Base-by-base conservation (phyloP, 2,329 filamentous ascomycete species). In the Microascus cirrosus region DNA sequence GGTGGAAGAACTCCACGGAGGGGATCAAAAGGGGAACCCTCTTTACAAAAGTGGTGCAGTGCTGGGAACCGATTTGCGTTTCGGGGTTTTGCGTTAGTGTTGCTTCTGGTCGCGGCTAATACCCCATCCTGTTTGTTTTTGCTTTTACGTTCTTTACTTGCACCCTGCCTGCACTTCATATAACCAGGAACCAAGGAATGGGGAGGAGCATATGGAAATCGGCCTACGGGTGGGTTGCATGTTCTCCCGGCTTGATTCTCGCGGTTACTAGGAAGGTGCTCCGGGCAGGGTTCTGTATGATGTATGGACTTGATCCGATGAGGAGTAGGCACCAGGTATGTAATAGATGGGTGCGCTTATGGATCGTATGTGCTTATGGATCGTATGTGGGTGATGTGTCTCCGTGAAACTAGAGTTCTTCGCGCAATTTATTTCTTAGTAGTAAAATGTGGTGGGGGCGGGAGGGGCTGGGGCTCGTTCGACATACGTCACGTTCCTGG, bases 51-150 rank as follows among this genome's bases (percentile, higher is more conserved):
- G 11, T 11, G 45, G n/a, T 50, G 45, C n/a, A 50, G 45, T 50
- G 45, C 24, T 45, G 18, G 25, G 20, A n/a, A 22, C 22, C 36
- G 32, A 12, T 54, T 55, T 36, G 6, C 25, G 25, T 50, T 56
- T 56, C 42, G 20, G n/a, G 11, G 25, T 42, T 25, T 51, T 35
- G 8, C 22, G 20, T 48, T 48, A 13, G 13, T 24, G 45, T 50
- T 24, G 45, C 34, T 34, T 51, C 42, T 34, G 55, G 39, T 35
- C 55, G 55, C 39, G 45, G 34, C 45, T 56, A 56, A 56, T 56
- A 56, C 55, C 28, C 54, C 55, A 50, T 50, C n/a, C 20, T 35
- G 18, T 56, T 32, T 32, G 50, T 13, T 22, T 13, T 51, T 56
- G 28, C 18, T 22, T 22, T 52, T 51, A 11, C 36, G 39, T 20